Base-by-base conservation (phyloP, 441 rosid species). In the Viola pubescens region DNA sequence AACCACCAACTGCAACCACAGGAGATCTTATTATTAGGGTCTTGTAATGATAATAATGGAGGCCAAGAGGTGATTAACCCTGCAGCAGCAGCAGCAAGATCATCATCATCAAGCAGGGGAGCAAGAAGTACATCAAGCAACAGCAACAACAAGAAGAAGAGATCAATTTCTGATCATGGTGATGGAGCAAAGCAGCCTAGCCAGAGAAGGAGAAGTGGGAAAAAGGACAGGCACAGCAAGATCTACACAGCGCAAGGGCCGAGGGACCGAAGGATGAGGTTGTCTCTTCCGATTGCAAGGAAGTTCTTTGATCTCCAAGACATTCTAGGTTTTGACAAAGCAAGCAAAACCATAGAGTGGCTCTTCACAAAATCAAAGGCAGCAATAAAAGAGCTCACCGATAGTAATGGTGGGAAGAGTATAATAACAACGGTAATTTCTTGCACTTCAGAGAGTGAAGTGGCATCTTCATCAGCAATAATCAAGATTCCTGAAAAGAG, bases 261-360 rank as follows among this genome's bases (percentile, higher is more conserved):
- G 1, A 77, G 97, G 62, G 97, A 89, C 70, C 63, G 97, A 71
- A 79, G 97, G 63, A 89, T 89, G 66, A 81, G 97, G 60, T 77
- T 89, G 45, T 89, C 97, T 12, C 75, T 89, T 40, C 84, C 68
- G 1, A 70, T 83, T 59, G 82, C 97, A 52, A 77, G 90, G 4
- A 70, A 82, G 54, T 87, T 89, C 82, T 89, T 87, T 13, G 91
- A 79, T 75, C 92, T 89, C 5, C 97, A 89, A 61, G 97, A 89
- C 72, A 75, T 73, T 85, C 70, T 89, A 63, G 92, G 95, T 43
- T 87, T 79, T 62, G 92, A 85, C 65, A 85, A 81, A 77, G 89
- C 95, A 0, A 89, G 95, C 75, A 77, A 87, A 66, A 87, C 92
- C 66, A 73, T 89, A 3, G 95, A 82, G 39, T 89, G 95, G 95